Evolutionary conservation across 495 filamentous ascomycete species (phyloP), one percentile per base, ranked within the genome.

Genomic region (Corynascus novoguineensis): DNA sequence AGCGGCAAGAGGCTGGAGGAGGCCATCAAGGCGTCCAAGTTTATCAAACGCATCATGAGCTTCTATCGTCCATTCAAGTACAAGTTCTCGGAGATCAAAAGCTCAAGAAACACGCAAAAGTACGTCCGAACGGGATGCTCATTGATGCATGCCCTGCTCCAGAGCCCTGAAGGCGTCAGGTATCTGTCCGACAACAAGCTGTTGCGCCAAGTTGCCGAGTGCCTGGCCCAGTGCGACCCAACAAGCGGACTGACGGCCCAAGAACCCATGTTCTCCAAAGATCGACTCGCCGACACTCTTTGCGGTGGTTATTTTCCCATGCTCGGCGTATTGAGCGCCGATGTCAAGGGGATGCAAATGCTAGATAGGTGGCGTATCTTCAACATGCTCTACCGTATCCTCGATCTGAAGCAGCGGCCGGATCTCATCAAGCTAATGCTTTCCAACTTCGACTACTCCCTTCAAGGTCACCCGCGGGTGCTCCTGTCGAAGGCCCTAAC

Each of bases 351-450:
- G 1, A 78, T 97, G 27, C 80, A 83, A 60, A 96, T 97, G 82
- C 85, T 98, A 69, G 92, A 96, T 65, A 79, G 90, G 60, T 97
- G 92, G 91, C 89, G 89, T 59, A 92, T 97, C 78, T 86, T 96
- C 67, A 97, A 97, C 70, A 97, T 97, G 89, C 92, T 96, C 76
- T 98, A 98, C 68, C 92, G 97, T 66, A 93, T 98, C 63, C 82
- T 95, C 53, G 95, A 97, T 64, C 79, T 96, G 19, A 85, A 86
- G 61, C 85, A 89, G 67, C 86, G 95, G 3, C 89, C 92, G 44
- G 93, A 98, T 65, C 78, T 98, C 41, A 88, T 96, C 58, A 86
- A 90, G 60, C 78, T 89, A 21, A 81, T 97, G 63, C 77, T 98
- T 9, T 82, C 84, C 31, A 92, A 91, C 66, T 90, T 98, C 76